Percentiles rank a stretch among this genome's conserved stretches.
Conservation (phyloP, 768 basidiomycete species). For the Lactarius quietus region DNA sequence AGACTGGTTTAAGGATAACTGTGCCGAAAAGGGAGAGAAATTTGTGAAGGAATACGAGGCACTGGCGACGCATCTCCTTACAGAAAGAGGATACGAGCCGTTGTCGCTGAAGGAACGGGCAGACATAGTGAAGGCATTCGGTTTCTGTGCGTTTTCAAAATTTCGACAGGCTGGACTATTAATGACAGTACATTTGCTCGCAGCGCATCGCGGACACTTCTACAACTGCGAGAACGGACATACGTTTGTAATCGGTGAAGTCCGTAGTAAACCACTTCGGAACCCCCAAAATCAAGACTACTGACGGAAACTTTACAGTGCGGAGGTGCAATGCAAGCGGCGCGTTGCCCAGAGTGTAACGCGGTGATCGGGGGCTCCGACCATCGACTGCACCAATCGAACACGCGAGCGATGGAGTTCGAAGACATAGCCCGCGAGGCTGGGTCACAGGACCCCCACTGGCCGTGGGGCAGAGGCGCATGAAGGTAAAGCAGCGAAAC, state of each 20-base stretch:
- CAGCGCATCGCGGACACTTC: constrained; percentile 34
- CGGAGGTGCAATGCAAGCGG: constrained; percentile 49
- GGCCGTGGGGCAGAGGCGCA: no score
- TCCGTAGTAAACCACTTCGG: constrained; percentile 30
- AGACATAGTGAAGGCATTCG: constrained; percentile 32
- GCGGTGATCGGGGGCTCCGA: constrained; percentile 47
- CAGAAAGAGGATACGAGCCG: constrained; percentile 26
- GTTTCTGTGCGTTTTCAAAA: constrained; percentile 28
- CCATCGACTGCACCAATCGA: constrained; percentile 43
- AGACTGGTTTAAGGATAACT: constrained; percentile 32
- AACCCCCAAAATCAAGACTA: constrained; percentile 2
- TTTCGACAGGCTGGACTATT: neutral
- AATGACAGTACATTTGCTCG: neutral
- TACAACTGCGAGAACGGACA: constrained; percentile 52
- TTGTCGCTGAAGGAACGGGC: constrained; percentile 29
- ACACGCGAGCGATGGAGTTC: constrained; percentile 46
- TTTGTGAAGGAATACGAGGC: constrained; percentile 28
- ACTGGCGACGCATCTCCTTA: constrained; percentile 25
- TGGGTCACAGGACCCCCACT: constrained; percentile 33
- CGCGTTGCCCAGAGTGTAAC: constrained; percentile 56
- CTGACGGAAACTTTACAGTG: constrained; percentile 39
- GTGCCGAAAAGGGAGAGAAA: constrained; percentile 24
- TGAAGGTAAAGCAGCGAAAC: constrained; percentile 11
- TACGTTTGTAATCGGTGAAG: constrained; percentile 55
- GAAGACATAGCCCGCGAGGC: constrained; percentile 39